A percentile compares a stretch with the other conserved stretches of the same genome.
Evolutionary conservation across 768 basidiomycete species (phyloP).

Genomic region (Leccinum longicurvipes): DNA sequence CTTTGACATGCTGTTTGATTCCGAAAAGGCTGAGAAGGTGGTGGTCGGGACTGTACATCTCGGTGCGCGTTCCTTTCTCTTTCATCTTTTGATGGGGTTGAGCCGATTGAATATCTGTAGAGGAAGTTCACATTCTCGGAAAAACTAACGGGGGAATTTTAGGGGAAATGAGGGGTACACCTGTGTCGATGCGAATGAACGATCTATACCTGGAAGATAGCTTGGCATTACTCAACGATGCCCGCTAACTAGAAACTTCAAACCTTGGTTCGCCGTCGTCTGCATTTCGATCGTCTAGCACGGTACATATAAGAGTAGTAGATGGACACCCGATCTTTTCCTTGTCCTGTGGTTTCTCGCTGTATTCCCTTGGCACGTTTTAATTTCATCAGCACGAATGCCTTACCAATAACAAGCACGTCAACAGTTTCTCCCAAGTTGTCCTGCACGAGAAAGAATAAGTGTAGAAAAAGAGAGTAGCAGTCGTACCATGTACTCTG

Average conservation of each 20-base stretch:
- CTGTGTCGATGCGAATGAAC: conserved; percentile 89
- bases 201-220: conserved; percentile 61
- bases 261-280: conserved; percentile 61
- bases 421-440: conserved; percentile 93
- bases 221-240: not conserved
- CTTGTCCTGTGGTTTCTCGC: conserved; percentile 88
- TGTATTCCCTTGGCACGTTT: conserved; percentile 24
- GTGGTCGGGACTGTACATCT: conserved; percentile 44
- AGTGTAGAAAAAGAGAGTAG: not conserved
- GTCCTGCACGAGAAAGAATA: conserved; percentile 46
- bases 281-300: conserved; percentile 67
- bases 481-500: conserved; percentile 73
- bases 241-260: conserved; percentile 8
- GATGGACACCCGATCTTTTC: conserved; percentile 82
- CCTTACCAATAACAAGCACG: conserved; percentile 81
- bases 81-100: not conserved
- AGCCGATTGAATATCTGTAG: conserved; percentile 35
- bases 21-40: conserved; percentile 54
- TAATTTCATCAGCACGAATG: not conserved
- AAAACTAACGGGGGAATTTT: conserved; percentile 52
- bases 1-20: conserved; percentile 76
- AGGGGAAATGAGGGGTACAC: conserved; percentile 52
- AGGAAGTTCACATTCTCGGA: conserved; percentile 51
- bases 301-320: conserved; percentile 84
- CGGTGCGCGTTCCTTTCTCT: conserved; percentile 35